Base-by-base conservation (phyloP, 2,329 filamentous ascomycete species). In the Fusarium piperis region DNA sequence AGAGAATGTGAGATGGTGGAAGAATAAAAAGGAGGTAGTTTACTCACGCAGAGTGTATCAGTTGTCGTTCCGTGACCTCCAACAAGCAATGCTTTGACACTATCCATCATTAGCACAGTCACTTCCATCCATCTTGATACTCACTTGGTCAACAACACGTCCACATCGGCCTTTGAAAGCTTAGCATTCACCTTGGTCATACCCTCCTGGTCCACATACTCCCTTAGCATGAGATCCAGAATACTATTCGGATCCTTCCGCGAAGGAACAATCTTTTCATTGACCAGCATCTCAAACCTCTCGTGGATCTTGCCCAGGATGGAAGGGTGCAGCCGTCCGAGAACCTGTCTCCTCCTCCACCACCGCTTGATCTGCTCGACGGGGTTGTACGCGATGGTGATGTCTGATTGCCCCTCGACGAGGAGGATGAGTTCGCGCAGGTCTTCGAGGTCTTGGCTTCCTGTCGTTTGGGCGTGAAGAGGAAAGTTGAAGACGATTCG, bases 31-130 rank as follows among this genome's bases (percentile, higher is more conserved):
- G 6, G 18, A 16, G 13, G 35, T 16, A 11, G 13, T 18, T 16
- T 5, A 30, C 64, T 57, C 39, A 65, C 67, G 16, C 58, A 65
- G 1, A 72, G 32, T 11, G 46, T 46, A 10, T 56, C 69, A 0
- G 64, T 68, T 4, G 70, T 53, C 2, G 70, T 68, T n/a, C 26
- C 66, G n/a, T 73, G 70, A 0, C 70, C 70, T 13, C 70, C 70
- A 1, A 68, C 12, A 1, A 64, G 41, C 8, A 70, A 33, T 0
- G 16, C 32, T 28, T 62, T 72, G 11, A 70, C n/a, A 9, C 70
- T 68, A n/a, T 28, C 6, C 2, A 39, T 0, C 3, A 5, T 58
- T 63, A 36, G 59, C 9, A 6, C 9, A 7, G 30, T 6, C 6
- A 18, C 9, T 6, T 10, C 6, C 5, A 9, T 12, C 10, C 9